Base-by-base conservation (phyloP, 441 rosid species). In the Lepidium campestre region DNA sequence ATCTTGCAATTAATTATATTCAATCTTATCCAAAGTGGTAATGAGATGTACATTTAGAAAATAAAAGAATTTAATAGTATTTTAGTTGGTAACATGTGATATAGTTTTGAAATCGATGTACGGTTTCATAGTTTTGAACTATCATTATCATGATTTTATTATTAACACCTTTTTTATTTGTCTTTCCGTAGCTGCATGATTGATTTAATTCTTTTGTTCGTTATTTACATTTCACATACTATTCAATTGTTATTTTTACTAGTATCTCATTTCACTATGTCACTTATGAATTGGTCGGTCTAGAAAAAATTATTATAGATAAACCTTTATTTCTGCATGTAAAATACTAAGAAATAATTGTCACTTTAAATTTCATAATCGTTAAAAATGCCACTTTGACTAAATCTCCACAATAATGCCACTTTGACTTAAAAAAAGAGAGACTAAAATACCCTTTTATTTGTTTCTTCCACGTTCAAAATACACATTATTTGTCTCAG, bases 21-120 rank as follows among this genome's bases (percentile, higher is more conserved):
- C 37, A 68, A 48, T 37, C 58, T 18, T 48, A 68, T 68, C 73
- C 25, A n/a, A 39, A 18, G 15, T 48, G 12, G 13, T 57, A 58
- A 68, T 49, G 14, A 44, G 55, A 56, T 57, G 36, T 5, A 45
- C 47, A 68, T 25, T 55, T 6, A 13, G 22, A 8, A 45, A 22
- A 14, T 15, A 17, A 12, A 7, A 45, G 6, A 31, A 20, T 5
- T 10, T 8, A 22, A 12, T 14, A n/a, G n/a, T n/a, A 55, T 44
- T 11, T 1, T 41, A 7, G 7, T 11, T 35, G n/a, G 27, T 32
- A 35, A 12, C 20, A 67, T 67, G 47, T 35, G 57, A 56, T 41
- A n/a, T 32, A 22, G 36, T 44, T 15, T 14, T 34, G 22, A 18
- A 32, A 66, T 25, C 12, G 37, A 49, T 11, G 2, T 22, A 22